Evolutionary conservation across 345 rosid species (phyloP).

Genomic region (Salix udensis): DNA sequence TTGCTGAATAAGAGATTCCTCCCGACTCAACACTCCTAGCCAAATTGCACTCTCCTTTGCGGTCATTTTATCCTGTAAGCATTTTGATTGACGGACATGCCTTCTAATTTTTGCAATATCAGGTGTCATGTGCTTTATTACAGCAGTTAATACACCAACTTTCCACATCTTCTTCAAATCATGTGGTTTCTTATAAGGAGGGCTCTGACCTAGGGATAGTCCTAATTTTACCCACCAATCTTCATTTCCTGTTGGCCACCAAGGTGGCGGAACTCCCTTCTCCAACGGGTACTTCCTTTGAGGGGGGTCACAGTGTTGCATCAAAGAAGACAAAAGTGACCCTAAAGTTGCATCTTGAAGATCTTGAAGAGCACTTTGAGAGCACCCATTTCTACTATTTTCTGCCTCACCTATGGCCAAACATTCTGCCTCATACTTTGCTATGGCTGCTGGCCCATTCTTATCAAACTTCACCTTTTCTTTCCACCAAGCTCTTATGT

Average conservation of each 20-base stretch:
- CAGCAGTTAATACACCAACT: constrained; percentile 92
- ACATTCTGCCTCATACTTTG: constrained; percentile 76
- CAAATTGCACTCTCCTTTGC: constrained; percentile 99
- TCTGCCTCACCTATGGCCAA: constrained; percentile 60
- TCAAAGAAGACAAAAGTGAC: constrained; percentile 84
- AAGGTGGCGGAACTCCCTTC: constrained; percentile 85
- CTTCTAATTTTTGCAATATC: constrained; percentile 90
- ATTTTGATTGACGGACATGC: constrained; percentile 89
- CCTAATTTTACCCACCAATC: constrained; percentile 92
- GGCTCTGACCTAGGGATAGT: constrained; percentile 55
- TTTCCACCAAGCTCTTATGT: constrained; percentile 98
- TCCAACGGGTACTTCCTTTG: constrained; percentile 94
- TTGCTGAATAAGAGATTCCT: constrained; percentile 72
- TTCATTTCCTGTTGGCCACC: constrained; percentile 97
- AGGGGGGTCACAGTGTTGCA: constrained; percentile 99
- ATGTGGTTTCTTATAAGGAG: constrained; percentile 93
- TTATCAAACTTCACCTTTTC: constrained; percentile 96
- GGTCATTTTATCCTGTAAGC: constrained; percentile 99
- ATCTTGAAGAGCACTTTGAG: constrained; percentile 73
- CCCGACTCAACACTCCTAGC: constrained; percentile 83
- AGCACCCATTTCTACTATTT: constrained; percentile 47
- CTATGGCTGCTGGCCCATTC: constrained; percentile 93
- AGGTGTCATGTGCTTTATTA: constrained; percentile 96
- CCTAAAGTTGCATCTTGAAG: constrained; percentile 99
- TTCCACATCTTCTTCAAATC: constrained; percentile 99